Percentiles rank a stretch among this genome's conserved stretches.
phyloP scores from a whole-genome alignment of 345 rosid genomes.

The Luvunga scandens region DNA sequence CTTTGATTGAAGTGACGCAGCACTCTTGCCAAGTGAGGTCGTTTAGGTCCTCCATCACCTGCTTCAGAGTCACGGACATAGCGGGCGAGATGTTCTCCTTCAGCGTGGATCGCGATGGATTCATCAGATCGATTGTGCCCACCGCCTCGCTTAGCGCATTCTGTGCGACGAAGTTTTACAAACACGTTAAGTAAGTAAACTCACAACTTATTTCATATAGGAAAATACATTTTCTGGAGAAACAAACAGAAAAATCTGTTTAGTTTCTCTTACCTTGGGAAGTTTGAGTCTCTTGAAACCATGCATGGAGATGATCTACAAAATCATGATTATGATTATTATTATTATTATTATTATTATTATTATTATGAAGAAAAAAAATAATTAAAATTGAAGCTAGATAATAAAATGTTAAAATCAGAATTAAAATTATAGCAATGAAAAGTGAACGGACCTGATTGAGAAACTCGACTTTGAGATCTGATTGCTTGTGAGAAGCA shows the following conservation, averaged over 20 bases:
- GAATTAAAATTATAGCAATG: not conserved
- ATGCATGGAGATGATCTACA: conserved; percentile 45
- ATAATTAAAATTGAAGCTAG: not conserved
- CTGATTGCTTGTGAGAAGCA: conserved; percentile 19
- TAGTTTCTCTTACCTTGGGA: conserved; percentile 20
- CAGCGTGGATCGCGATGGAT: conserved; percentile 58
- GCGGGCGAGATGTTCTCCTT: conserved; percentile 25
- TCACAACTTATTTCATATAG: too few species aligned
- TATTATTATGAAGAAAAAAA: not conserved
- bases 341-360: too few species aligned
- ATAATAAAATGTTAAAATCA: not conserved
- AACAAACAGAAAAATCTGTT: not conserved
- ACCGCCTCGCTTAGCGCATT: conserved; percentile 34
- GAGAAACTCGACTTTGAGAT: conserved; percentile 30
- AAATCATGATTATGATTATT: not conserved
- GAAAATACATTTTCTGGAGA: not conserved
- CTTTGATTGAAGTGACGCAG: conserved; percentile 39
- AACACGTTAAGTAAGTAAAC: not conserved
- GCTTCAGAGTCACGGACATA: conserved; percentile 23
- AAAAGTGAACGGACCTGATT: conserved; percentile 30
- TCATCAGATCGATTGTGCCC: conserved; percentile 31
- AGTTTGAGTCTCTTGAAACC: conserved; percentile 29
- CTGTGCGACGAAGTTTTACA: conserved; percentile 12
- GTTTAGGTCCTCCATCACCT: conserved; percentile 32
- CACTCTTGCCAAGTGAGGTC: conserved; percentile 52